A percentile compares a stretch with the other conserved stretches of the same genome.
Conservation (phyloP, 2,329 filamentous ascomycete species). For the Septoria petroselini region DNA sequence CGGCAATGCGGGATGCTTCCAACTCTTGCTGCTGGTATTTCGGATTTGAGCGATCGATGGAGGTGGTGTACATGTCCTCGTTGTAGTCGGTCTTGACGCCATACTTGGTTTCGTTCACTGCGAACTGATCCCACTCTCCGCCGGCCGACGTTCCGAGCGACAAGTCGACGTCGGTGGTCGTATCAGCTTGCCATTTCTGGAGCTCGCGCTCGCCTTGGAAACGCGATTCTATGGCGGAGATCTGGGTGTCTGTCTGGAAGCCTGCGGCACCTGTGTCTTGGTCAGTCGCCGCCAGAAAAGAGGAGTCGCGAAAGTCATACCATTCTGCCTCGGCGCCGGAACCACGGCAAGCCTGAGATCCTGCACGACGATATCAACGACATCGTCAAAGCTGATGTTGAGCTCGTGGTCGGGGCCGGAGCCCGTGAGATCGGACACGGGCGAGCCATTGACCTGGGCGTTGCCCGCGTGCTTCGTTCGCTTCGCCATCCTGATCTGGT, state of each 20-base stretch:
- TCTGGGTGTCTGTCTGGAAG: conserved; percentile 86
- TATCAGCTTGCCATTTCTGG: conserved; percentile 74
- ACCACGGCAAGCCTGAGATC: conserved; percentile 54
- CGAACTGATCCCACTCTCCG: conserved; percentile 85
- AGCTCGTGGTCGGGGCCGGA: conserved; percentile 52
- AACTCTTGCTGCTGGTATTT: conserved; percentile 75
- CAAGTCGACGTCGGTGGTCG: conserved; percentile 54
- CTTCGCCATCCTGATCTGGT: conserved; percentile 65
- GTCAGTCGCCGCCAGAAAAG: conserved; percentile 16
- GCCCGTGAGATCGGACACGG: conserved; percentile 43
- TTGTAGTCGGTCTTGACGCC: conserved; percentile 88
- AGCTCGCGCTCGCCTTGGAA: conserved; percentile 69
- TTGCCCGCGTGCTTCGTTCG: conserved; percentile 44
- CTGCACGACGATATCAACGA: conserved; percentile 54
- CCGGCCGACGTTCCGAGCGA: conserved; percentile 54
- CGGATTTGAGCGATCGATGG: conserved; percentile 80
- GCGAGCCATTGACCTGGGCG: conserved; percentile 47
- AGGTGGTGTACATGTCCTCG: conserved; percentile 90
- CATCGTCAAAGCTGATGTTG: conserved; percentile 61
- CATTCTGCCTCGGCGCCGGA: conserved; percentile 55
- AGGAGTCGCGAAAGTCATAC: conserved; percentile 40
- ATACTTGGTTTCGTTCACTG: conserved; percentile 81
- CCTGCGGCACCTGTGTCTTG: conserved; percentile 56
- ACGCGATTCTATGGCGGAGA: conserved; percentile 61
- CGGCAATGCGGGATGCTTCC: conserved; percentile 75